Evolutionary conservation across 805 yeast species (phyloP).

Genomic region (Pichia nanzhaoensis): DNA sequence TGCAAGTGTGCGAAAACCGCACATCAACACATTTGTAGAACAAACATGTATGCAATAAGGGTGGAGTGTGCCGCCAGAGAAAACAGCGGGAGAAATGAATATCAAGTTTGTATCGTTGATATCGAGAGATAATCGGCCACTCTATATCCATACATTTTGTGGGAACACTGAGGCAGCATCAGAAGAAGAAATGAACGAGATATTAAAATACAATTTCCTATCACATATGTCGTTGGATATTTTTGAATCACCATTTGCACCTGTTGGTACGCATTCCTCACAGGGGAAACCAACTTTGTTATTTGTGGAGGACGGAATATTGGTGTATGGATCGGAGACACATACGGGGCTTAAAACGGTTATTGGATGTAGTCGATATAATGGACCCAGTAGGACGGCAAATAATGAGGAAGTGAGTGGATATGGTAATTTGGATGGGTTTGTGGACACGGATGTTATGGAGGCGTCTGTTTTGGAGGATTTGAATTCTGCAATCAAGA

Average conservation of each 20-base stretch:
- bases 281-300: constrained; percentile 30
- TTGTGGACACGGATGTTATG: constrained; percentile 13
- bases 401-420: constrained; percentile 21
- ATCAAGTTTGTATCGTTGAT: constrained; percentile 53
- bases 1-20: too few relatives aligned
- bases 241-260: constrained; percentile 46
- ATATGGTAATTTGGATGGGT: constrained; percentile 8
- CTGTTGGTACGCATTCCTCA: constrained; percentile 28
- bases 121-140: constrained; percentile 49
- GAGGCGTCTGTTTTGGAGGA: constrained; percentile 15
- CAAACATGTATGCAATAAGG: too few relatives aligned
- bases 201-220: constrained; percentile 58
- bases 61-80: too few relatives aligned
- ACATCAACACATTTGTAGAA: too few relatives aligned
- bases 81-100: constrained; percentile 25
- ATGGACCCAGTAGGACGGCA: constrained; percentile 20
- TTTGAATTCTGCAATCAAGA: constrained; percentile 41
- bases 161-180: constrained; percentile 4
- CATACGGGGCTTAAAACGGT: constrained; percentile 63
- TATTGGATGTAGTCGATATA: constrained; percentile 38
- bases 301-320: constrained; percentile 60
- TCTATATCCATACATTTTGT: constrained; percentile 52
- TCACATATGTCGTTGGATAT: constrained; percentile 74
- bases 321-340: constrained; percentile 63
- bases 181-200: constrained; percentile 28